These are phyloP conservation scores for Pichia exigua DNA, from an alignment of 805 yeast genomes.

Conservation along the genomic window DNA sequence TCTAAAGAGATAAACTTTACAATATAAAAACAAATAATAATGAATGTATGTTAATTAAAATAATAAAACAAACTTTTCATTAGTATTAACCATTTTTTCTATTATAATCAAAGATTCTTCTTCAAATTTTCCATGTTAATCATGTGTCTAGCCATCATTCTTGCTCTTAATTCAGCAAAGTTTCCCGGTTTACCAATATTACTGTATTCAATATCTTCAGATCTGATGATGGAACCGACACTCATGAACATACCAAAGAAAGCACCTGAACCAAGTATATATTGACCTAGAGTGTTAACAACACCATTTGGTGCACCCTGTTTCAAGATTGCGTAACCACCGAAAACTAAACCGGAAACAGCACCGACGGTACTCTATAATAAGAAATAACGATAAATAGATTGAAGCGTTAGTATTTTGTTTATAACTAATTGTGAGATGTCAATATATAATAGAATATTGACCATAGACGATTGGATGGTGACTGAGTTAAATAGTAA, in stretches of 20 bases:
- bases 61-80: background rate
- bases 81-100: background rate
- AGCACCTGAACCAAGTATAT: conserved; percentile 92
- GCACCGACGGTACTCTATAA: conserved; percentile 69
- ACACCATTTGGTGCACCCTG: conserved; percentile 98
- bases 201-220: conserved; percentile 40
- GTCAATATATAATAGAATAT: background rate
- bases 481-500: no score
- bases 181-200: conserved; percentile 22
- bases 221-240: conserved; percentile 85
- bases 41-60: background rate
- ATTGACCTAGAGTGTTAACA: conserved; percentile 93
- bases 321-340: conserved; percentile 83
- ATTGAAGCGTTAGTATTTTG: conserved; percentile 12
- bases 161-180: conserved; percentile 33
- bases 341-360: conserved; percentile 90
- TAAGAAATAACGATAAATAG: background rate
- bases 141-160: conserved; percentile 35
- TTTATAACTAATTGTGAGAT: background rate
- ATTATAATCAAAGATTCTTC: conserved; percentile 7
- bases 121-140: conserved; percentile 24
- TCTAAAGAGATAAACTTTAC: background rate
- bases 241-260: conserved; percentile 96
- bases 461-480: background rate
- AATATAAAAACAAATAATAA: background rate